Evolutionary conservation across 2,329 filamentous ascomycete genomes (phyloP), one percentile per base, ranked within the genome.

Genomic region (Zymoseptoria crescenta): DNA sequence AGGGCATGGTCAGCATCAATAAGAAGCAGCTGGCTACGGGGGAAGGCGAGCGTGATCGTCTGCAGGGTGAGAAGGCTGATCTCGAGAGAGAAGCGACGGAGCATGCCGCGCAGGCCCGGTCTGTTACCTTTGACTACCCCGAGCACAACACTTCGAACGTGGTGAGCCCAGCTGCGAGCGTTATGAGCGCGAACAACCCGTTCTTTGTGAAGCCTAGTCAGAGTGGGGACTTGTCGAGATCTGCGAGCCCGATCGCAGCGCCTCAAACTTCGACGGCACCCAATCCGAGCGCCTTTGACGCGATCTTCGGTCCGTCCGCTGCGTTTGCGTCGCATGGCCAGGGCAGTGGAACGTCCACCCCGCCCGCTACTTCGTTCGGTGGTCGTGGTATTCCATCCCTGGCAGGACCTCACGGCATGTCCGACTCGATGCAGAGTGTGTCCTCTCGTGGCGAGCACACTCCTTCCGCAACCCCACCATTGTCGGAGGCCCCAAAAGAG

Each of bases 1-100:
- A 96, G 77, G 94, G 94, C 19, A 81, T 97, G 65, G 93, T 96
- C 29, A 92, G 94, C 50, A 99, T 99, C 77, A 96, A 96, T 77
- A 97, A 95, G 81, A 99, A 99, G 78, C 94, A 99, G 76, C 79
- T 97, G 61, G 84, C 87, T 41, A 96, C 92, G 0, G 90, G 88
- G 59, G 94, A 99, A 74, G 84, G 83, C 53, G 93, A 97, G 73
- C 84, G 89, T 30, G 93, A 97, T 61, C 93, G 90, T 78, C 79
- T 96, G 48, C 92, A 91, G 77, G 78, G 80, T 1, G 93, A 97
- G 73, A 87, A 87, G 51, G 86, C 86, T 59, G 85, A 84, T 55
- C 81, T 87, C 85, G 58, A 93, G 87, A 72, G 79, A 77, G 69
- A 69, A 50, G 66, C 66, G 29, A 52, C 63, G 27, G 66, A 67